A percentile compares a stretch with the other conserved stretches of the same genome.
These are phyloP conservation scores for Pseudogymnoascus sp. DNA, from an alignment of 2,329 filamentous ascomycete genomes.

Conservation along the genomic window DNA sequence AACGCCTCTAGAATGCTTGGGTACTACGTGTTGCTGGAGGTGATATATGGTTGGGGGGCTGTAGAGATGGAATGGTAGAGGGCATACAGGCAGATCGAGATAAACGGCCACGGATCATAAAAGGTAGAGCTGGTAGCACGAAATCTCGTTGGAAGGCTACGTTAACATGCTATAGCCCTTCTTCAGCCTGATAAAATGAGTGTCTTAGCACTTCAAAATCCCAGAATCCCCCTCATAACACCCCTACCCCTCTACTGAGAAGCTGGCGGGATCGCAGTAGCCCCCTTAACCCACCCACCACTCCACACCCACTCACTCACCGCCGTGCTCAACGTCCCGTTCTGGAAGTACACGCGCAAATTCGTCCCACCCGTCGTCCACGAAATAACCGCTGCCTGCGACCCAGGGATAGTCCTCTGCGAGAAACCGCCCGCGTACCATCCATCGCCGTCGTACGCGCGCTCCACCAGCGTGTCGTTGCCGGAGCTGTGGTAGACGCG, in stretches of 20 bases:
- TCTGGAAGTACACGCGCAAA: conserved; percentile 17
- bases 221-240: neutral
- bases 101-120: neutral
- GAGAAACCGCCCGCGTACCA: conserved; percentile 17
- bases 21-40: neutral
- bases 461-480: neutral
- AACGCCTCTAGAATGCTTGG: neutral
- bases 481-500: neutral
- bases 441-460: conserved; percentile 3
- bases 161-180: neutral
- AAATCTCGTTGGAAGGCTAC: neutral
- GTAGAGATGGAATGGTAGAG: neutral
- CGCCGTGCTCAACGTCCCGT: conserved; percentile 11
- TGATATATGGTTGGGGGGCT: too few species aligned
- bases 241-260: neutral
- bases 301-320: conserved; percentile 15
- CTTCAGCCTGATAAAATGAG: neutral
- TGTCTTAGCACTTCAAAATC: neutral
- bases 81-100: neutral
- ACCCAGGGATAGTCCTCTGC: conserved; percentile 8
- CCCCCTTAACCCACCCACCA: neutral
- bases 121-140: neutral
- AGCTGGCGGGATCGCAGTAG: neutral
- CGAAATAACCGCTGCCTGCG: conserved; percentile 10
- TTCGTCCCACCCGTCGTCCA: neutral